Base-by-base conservation (phyloP, 73 alveolate species). In the Symbiodinium pilosum region DNA sequence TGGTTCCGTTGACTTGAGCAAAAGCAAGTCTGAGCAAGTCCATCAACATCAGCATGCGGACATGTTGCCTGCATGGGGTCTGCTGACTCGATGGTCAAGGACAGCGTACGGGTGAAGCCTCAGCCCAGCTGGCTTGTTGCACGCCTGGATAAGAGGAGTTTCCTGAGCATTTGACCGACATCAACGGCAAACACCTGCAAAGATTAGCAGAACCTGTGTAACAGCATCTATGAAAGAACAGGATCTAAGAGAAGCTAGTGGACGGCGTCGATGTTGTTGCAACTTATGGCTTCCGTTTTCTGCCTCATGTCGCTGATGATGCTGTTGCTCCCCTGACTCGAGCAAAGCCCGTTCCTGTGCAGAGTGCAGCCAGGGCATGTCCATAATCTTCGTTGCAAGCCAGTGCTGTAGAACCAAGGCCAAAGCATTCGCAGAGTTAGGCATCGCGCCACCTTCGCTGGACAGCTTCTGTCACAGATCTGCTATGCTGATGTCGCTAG, bases 251-350 rank as follows among this genome's bases (percentile, higher is more conserved):
- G n/a, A n/a, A n/a, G n/a, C n/a, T n/a, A n/a, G n/a, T n/a, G n/a
- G n/a, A n/a, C n/a, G n/a, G n/a, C n/a, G n/a, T n/a, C n/a, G n/a
- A n/a, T n/a, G n/a, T n/a, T n/a, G n/a, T n/a, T n/a, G n/a, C n/a
- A n/a, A n/a, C n/a, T n/a, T n/a, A n/a, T n/a, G 14, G 59, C 59
- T 9, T 47, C 14, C 59, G 14, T 47, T 64, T 38, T n/a, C 81
- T 0, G 81, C 81, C 81, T 64, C 81, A 28, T 64, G 81, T 14
- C 81, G 30, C 81, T 64, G 81, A n/a, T 64, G 81, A 64, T 64
- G 81, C 38, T 64, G 81, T 38, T 64, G 81, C 38, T 64, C 81
- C 41, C 81, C 81, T 64, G 81, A 28, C 81, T 64, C 81, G 18
- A 64, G 30, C 81, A 64, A 28, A n/a, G 81, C 81, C 7, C 81